Percentiles rank a stretch among this genome's conserved stretches.
These are phyloP conservation scores for Carpinus viminea DNA, from an alignment of 306 rosid genomes.

Conservation along the genomic window DNA sequence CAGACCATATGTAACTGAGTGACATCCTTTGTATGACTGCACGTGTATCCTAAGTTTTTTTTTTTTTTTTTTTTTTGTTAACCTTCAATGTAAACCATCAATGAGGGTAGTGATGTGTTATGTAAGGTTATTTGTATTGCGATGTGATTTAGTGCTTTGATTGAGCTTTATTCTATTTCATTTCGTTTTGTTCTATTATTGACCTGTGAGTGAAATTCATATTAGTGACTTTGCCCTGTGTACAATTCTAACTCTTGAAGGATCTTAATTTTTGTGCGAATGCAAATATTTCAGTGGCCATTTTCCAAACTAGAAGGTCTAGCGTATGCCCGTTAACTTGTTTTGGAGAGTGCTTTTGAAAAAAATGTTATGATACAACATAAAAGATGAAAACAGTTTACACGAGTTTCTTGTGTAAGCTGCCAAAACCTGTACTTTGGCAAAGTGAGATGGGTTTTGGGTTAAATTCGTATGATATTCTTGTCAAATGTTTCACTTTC, in stretches of 20 bases:
- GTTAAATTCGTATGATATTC: no score
- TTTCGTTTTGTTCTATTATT: conserved; percentile 11
- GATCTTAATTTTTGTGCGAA: conserved; percentile 5
- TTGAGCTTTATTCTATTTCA: conserved; percentile 25
- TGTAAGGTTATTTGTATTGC: conserved; percentile 41
- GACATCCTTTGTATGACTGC: conserved; percentile 29
- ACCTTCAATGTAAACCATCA: conserved; percentile 25
- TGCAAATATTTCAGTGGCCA: background rate
- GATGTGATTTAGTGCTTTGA: conserved; percentile 48
- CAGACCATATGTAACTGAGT: conserved; percentile 66
- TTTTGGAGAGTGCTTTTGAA: no score
- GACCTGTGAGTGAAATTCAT: background rate
- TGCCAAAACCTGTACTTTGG: no score
- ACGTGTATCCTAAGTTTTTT: conserved; percentile 47
- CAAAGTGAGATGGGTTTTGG: no score
- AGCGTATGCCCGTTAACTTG: no score
- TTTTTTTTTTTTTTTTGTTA: conserved; percentile 30
- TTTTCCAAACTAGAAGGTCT: background rate
- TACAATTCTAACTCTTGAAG: background rate
- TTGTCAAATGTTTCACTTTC: no score
- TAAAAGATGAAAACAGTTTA: no score
- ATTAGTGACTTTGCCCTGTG: background rate
- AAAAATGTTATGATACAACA: no score
- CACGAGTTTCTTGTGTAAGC: no score
- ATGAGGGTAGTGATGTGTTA: conserved; percentile 37